These are phyloP conservation scores for Neopestalotiopsis sp. DNA, from an alignment of 2,329 filamentous ascomycete species.

Conservation along the genomic window DNA sequence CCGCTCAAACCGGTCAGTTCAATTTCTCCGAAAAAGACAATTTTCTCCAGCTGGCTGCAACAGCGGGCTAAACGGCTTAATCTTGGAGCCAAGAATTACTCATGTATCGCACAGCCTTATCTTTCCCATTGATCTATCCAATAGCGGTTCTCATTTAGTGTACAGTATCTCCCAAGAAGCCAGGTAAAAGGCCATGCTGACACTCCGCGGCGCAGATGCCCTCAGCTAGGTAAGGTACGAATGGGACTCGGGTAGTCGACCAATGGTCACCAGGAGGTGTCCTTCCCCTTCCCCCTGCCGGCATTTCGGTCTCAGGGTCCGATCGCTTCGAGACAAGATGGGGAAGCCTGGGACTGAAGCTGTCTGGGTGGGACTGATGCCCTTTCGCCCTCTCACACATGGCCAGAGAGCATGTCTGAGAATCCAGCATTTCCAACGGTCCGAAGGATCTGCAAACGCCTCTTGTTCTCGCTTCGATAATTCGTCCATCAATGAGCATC, in stretches of 20 bases:
- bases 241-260: neutral
- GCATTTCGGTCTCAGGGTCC: slow-evolving; percentile 14
- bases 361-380: neutral
- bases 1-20: neutral
- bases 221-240: neutral
- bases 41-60: neutral
- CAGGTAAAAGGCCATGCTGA: neutral
- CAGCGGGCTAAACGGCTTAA: neutral
- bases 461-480: neutral
- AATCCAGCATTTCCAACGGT: neutral
- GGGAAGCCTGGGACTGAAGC: neutral
- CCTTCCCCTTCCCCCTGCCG: neutral
- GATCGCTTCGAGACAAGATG: neutral
- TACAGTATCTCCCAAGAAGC: neutral
- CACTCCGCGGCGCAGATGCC: neutral
- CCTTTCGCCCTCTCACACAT: neutral
- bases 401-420: neutral
- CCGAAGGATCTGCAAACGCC: slow-evolving; percentile 7
- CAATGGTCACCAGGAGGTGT: neutral
- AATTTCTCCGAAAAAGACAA: neutral
- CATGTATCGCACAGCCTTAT: neutral
- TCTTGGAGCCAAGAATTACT: neutral
- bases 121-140: neutral
- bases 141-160: neutral
- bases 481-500: slow-evolving; percentile 14